Conservation (phyloP, 1,284 basidiomycete species). For the Flammula alnicola region DNA sequence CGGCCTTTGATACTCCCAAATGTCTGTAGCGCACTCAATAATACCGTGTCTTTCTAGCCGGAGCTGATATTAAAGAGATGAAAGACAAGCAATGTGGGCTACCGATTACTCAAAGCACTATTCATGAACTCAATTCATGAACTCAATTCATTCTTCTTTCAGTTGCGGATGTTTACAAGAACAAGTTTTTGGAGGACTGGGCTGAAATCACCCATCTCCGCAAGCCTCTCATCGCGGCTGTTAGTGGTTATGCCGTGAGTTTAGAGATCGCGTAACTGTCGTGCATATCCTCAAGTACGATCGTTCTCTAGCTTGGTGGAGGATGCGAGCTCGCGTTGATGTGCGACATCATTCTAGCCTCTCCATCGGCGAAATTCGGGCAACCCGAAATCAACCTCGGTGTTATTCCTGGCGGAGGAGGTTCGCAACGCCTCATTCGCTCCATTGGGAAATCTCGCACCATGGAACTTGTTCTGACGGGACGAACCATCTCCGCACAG, state of each 20-base stretch:
- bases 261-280: conserved; percentile 1
- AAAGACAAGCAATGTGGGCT: conserved; percentile 85
- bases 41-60: conserved; percentile 50
- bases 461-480: conserved; percentile 96
- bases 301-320: conserved; percentile 77
- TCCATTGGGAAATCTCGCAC: conserved; percentile 92
- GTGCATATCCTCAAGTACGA: not conserved
- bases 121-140: not conserved
- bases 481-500: conserved; percentile 77
- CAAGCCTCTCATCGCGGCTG: conserved; percentile 96
- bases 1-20: not conserved
- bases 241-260: conserved; percentile 92
- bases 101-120: not conserved
- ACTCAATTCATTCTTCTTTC: conserved; percentile 14
- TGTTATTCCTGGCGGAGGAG: conserved; percentile 92
- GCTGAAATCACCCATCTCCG: conserved; percentile 73
- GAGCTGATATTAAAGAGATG: conserved; percentile 94
- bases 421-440: conserved; percentile 83
- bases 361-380: conserved; percentile 91
- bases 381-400: conserved; percentile 99
- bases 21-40: not conserved
- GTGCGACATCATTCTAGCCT: conserved; percentile 97
- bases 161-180: conserved; percentile 89
- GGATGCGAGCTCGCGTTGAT: conserved; percentile 97
- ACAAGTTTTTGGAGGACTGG: conserved; percentile 92